A percentile compares a stretch with the other conserved stretches of the same genome.
These are phyloP conservation scores for Phascolomyces articulosus DNA, from an alignment of 371 early-diverging fungal species.

Conservation along the genomic window DNA sequence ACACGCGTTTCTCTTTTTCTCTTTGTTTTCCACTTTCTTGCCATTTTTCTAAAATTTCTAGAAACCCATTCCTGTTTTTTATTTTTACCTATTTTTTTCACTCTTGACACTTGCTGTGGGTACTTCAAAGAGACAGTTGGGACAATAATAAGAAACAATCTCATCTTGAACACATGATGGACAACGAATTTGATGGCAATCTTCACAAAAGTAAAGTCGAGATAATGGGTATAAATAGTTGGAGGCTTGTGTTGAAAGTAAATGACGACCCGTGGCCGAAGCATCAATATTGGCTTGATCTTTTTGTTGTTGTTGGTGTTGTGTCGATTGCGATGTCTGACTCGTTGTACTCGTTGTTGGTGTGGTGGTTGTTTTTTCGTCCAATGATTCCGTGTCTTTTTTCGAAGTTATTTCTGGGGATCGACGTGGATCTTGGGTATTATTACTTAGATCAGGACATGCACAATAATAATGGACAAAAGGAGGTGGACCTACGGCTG, in stretches of 20 bases:
- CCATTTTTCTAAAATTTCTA: neutral
- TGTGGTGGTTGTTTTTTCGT: neutral
- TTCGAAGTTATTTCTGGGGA: constrained; percentile 5
- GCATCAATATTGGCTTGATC: constrained; percentile 12
- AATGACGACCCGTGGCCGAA: constrained; percentile 35
- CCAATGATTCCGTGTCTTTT: neutral
- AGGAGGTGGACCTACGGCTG: constrained; percentile 19
- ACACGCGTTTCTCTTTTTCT: neutral
- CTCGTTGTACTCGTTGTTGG: constrained; percentile 1
- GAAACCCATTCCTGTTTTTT: too few species aligned
- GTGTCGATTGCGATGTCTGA: neutral
- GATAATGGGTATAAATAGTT: constrained; percentile 65
- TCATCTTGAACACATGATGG: constrained; percentile 84
- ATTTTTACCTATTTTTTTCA: constrained; percentile 83
- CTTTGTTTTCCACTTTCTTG: neutral
- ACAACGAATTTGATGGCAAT: constrained; percentile 84
- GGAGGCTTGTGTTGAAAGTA: constrained; percentile 39
- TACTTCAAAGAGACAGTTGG: constrained; percentile 95
- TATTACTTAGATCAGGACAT: constrained; percentile 32
- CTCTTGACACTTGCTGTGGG: constrained; percentile 93
- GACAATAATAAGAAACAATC: constrained; percentile 90
- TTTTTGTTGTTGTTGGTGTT: neutral
- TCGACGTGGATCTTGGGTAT: constrained; percentile 1
- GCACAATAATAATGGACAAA: constrained; percentile 59
- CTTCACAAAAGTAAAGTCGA: constrained; percentile 86